Evolutionary conservation across 768 basidiomycete genomes (phyloP).

Genomic region (Russula sp.): DNA sequence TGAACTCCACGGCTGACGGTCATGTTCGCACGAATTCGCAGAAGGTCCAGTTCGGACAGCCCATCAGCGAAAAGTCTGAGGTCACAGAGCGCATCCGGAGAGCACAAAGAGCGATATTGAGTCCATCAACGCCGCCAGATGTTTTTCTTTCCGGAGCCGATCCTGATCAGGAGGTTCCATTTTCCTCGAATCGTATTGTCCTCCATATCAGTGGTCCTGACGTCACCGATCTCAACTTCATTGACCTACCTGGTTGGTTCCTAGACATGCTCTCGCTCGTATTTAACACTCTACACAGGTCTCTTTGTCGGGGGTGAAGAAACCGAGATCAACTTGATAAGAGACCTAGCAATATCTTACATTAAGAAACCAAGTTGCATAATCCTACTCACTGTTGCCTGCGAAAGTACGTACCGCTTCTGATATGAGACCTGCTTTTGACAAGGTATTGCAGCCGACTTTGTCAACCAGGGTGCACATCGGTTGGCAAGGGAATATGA

Average conservation of each 20-base stretch:
- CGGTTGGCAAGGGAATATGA: slow-evolving; percentile 54
- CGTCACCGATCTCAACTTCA: slow-evolving; percentile 36
- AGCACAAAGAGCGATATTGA: slow-evolving; percentile 60
- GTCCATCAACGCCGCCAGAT: slow-evolving; percentile 34
- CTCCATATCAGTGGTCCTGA: slow-evolving; percentile 34
- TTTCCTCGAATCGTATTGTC: slow-evolving; percentile 34
- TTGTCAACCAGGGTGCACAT: slow-evolving; percentile 72
- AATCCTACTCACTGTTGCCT: slow-evolving; percentile 53
- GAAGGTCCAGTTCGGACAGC: slow-evolving; percentile 25
- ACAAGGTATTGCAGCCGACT: slow-evolving; percentile 48
- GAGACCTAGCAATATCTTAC: slow-evolving; percentile 48
- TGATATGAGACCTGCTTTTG: background rate
- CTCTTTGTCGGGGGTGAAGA: slow-evolving; percentile 42
- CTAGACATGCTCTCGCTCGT: background rate
- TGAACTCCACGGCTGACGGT: too few species aligned
- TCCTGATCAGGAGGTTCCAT: slow-evolving; percentile 23
- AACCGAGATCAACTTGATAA: slow-evolving; percentile 54
- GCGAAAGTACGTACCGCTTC: slow-evolving; percentile 46
- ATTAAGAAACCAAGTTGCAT: slow-evolving; percentile 58
- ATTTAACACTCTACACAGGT: slow-evolving; percentile 30
- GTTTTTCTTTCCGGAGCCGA: slow-evolving; percentile 36
- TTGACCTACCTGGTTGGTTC: slow-evolving; percentile 34
- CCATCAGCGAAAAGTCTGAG: slow-evolving; percentile 42
- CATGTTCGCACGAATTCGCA: slow-evolving; percentile 29
- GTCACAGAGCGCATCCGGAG: slow-evolving; percentile 63